Evolutionary conservation across 2,329 filamentous ascomycete species (phyloP), one percentile per base, ranked within the genome.

Genomic region (Cercospora berteroae): DNA sequence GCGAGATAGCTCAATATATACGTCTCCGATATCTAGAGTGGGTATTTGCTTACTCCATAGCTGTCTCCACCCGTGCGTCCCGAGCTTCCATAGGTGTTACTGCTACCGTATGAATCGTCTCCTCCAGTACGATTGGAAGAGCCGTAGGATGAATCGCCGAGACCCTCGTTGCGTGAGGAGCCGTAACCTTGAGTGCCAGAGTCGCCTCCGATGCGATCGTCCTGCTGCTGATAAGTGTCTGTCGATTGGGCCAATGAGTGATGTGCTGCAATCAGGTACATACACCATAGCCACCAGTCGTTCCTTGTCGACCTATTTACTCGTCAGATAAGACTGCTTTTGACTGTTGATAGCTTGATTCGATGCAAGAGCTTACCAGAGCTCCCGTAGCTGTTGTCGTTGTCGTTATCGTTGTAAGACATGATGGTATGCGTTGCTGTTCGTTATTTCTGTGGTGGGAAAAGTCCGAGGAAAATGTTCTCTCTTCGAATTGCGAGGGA

Each of bases 391-490:
- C 67, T 66, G 31, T 63, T 33, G 61, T 62, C 25, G 29, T 64
- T 66, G 64, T 69, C 56, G 60, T 65, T 65, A 52, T 66, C 61
- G 61, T 64, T 63, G 65, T 68, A 68, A 59, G 67, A 71, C 69
- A 67, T 70, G 66, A 29, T 70, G 29, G 16, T 48, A 12, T 33
- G 65, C 25, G 55, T n/a, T 42, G 44, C 13, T 61, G 20, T 52
- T 66, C 27, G 58, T 36, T n/a, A 31, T 9, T 31, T 31, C 29
- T 31, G 10, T 31, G 29, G 8, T n/a, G n/a, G 29, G 3, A 31
- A 31, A 31, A 31, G 29, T 31, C 29, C 29, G 10, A 31, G 29
- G 2, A 31, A 31, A n/a, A n/a, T n/a, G n/a, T n/a, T n/a, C n/a
- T n/a, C 10, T 31, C 25, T 31, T 29, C n/a, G 10, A 16, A 23